phyloP scores from a whole-genome alignment of 352 stramenopile species.

The Pythium dissimile region DNA sequence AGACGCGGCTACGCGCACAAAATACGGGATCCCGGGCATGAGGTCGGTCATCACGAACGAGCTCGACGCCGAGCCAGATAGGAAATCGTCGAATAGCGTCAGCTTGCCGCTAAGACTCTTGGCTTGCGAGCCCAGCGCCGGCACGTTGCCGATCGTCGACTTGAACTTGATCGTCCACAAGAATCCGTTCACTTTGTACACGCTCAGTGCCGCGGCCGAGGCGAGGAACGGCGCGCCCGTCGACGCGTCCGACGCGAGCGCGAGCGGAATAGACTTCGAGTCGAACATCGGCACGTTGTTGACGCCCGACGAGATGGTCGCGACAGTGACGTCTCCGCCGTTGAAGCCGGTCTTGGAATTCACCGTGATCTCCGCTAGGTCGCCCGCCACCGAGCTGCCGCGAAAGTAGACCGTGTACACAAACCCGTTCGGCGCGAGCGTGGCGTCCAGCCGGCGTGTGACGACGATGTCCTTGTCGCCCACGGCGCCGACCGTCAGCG shows the following conservation, averaged over 20 bases:
- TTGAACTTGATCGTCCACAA: conserved; percentile 82
- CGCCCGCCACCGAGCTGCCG: conserved; percentile 35
- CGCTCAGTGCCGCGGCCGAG: conserved; percentile 27
- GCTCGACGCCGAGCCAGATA: conserved; percentile 42
- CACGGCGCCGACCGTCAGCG: conserved; percentile 20
- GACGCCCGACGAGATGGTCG: conserved; percentile 30
- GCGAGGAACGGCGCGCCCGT: conserved; percentile 35
- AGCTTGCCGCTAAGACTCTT: conserved; percentile 26
- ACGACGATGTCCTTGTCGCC: conserved; percentile 43
- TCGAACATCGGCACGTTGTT: conserved; percentile 28
- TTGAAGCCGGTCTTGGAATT: conserved; percentile 28
- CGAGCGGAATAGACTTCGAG: conserved; percentile 50
- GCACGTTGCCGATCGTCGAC: conserved; percentile 66
- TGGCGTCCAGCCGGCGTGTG: conserved; percentile 38
- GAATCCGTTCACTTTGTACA: conserved; percentile 81
- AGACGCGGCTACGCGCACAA: conserved; percentile 49
- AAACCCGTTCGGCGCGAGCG: conserved; percentile 45
- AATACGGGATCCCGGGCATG: conserved; percentile 65
- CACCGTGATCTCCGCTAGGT: conserved; percentile 28
- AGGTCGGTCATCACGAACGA: conserved; percentile 49
- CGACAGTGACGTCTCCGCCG: conserved; percentile 27
- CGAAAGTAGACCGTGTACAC: conserved; percentile 80
- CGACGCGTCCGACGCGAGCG: conserved; percentile 22
- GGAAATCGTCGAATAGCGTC: conserved; percentile 29
- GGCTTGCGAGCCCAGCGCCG: conserved; percentile 33